phyloP scores from a whole-genome alignment of 2,329 filamentous ascomycete genomes.

The Didymella keratinophila region DNA sequence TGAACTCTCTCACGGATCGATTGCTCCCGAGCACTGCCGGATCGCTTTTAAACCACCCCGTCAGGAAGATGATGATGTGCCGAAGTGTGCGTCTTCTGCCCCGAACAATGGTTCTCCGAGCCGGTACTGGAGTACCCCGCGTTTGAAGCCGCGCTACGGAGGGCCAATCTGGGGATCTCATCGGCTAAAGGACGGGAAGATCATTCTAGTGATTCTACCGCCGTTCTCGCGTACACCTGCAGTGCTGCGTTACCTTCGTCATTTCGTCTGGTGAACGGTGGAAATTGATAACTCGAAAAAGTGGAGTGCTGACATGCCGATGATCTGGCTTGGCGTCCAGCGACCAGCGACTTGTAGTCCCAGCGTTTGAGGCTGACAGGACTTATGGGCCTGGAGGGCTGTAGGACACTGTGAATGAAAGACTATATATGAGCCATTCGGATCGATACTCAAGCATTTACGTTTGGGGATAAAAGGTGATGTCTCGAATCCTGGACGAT shows the following conservation, averaged over 20 bases:
- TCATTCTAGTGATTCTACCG: background rate
- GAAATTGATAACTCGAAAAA: background rate
- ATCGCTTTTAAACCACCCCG: background rate
- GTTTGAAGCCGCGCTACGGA: conserved; percentile 11
- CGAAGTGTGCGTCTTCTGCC: background rate
- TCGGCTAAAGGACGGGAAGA: conserved; percentile 15
- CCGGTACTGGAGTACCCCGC: conserved; percentile 17
- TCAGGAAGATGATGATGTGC: background rate
- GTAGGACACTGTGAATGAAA: background rate
- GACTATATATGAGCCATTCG: background rate
- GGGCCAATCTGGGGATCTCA: conserved; percentile 4
- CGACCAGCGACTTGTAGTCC: background rate
- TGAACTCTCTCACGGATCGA: background rate
- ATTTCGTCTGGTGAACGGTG: background rate
- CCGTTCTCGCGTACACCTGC: conserved; percentile 1
- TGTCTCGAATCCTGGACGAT: background rate
- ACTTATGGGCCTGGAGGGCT: background rate
- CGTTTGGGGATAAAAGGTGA: background rate
- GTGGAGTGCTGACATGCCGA: background rate
- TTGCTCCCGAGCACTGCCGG: background rate
- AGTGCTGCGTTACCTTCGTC: background rate
- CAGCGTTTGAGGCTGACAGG: background rate
- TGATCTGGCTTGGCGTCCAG: background rate
- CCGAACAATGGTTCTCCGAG: conserved; percentile 5
- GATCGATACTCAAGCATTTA: background rate